These are phyloP conservation scores for Rhizopogon salebrosus DNA, from an alignment of 768 basidiomycete genomes.

Conservation along the genomic window DNA sequence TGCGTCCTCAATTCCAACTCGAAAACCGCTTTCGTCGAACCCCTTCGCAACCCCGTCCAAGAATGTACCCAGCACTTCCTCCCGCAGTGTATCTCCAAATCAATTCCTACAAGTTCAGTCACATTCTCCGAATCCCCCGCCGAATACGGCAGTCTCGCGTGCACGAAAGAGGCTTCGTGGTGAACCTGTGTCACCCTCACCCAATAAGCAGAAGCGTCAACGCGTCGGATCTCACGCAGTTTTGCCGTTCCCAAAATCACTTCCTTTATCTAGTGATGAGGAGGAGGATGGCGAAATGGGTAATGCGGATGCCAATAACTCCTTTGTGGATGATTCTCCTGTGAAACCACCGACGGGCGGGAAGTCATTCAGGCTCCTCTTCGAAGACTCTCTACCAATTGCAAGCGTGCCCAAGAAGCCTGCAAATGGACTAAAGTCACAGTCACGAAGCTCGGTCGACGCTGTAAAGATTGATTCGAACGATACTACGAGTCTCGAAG, in stretches of 20 bases:
- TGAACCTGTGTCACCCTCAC: slow-evolving; percentile 80
- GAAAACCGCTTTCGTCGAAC: slow-evolving; percentile 25
- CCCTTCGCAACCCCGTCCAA: slow-evolving; percentile 42
- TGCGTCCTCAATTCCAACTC: slow-evolving; percentile 15
- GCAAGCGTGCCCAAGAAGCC: slow-evolving; percentile 14
- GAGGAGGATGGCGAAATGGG: slow-evolving; percentile 28
- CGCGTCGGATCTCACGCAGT: slow-evolving; percentile 42
- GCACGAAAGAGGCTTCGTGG: slow-evolving; percentile 80
- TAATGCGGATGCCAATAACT: slow-evolving; percentile 28
- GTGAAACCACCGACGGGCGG: slow-evolving; percentile 52
- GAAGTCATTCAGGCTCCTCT: slow-evolving; percentile 63
- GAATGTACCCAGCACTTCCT: slow-evolving; percentile 23
- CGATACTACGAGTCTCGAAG: not conserved
- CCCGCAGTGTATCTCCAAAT: slow-evolving; percentile 31
- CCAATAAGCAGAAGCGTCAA: slow-evolving; percentile 69
- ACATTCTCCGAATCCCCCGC: slow-evolving; percentile 11
- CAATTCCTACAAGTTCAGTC: slow-evolving; percentile 34
- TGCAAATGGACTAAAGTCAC: not conserved
- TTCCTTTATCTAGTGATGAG: slow-evolving; percentile 29
- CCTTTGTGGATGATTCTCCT: slow-evolving; percentile 69
- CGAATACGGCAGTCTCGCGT: slow-evolving; percentile 47
- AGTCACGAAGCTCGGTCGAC: not conserved
- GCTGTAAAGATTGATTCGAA: not conserved
- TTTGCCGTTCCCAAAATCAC: slow-evolving; percentile 32
- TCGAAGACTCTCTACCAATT: slow-evolving; percentile 44